Base-by-base conservation (phyloP, 371 early-diverging fungal species). In the Circinella minor region DNA sequence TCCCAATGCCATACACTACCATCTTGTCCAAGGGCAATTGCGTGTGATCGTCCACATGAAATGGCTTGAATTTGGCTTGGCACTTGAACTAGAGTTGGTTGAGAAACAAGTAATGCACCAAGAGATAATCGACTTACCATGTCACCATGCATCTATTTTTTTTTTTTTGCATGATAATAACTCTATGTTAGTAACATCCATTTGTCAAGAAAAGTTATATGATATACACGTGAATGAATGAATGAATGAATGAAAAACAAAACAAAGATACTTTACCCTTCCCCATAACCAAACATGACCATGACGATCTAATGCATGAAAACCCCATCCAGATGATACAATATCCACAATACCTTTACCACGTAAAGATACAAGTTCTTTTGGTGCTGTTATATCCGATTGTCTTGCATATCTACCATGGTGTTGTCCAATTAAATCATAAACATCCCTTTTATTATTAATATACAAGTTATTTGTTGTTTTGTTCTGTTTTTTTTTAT, bases 201-300 rank as follows among this genome's bases (percentile, higher is more conserved):
- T 47, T 47, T 47, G 15, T 47, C 47, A 47, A 47, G 15, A 47
- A 47, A 15, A 0, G 47, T 47, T 1, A 11, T 47, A 11, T 47
- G 11, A 1, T 3, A 47, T 15, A 15, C n/a, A n/a, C n/a, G n/a
- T n/a, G n/a, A n/a, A n/a, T n/a, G n/a, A n/a, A n/a, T 47, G 1
- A 15, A 47, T 15, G 3, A 11, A 47, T 47, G 47, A 27, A 27
- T 27, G 27, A 27, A 27, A 1, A 27, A 27, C 1, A 43, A 11
- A 43, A 43, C 9, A 43, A 3, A 5, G 13, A 36, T 27, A 63
- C 65, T 63, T 78, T 80, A 84, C 84, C 38, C 68, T 75, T 36
- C 85, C 82, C 85, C 85, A 84, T 66, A 74, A 74, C 79, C 81
- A 84, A 1, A 84, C 79, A 11, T 67, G 69, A 3, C 85, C 85